Evolutionary conservation across 495 filamentous ascomycete genomes (phyloP).

Genomic region (Penicillium paxilli): DNA sequence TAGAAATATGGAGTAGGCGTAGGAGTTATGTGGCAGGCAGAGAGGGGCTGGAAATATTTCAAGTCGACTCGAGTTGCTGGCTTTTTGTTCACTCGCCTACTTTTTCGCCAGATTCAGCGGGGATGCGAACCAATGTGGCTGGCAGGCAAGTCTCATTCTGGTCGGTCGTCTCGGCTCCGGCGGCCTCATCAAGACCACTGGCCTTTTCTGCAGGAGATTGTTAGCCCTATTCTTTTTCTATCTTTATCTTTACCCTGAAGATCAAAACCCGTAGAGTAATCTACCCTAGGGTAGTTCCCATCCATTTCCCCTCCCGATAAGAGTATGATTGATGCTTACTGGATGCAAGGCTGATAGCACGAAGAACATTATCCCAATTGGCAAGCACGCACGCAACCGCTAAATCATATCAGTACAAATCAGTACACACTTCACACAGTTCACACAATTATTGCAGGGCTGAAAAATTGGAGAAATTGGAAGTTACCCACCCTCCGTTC

Average conservation of each 20-base stretch:
- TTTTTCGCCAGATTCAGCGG: constrained; percentile 26
- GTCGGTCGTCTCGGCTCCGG: constrained; percentile 12
- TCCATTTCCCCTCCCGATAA: constrained; percentile 5
- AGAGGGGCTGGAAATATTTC: not conserved
- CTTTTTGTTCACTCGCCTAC: constrained; percentile 20
- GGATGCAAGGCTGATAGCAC: constrained; percentile 93
- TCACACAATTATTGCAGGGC: not conserved
- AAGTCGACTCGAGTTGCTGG: not conserved
- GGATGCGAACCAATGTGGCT: constrained; percentile 44
- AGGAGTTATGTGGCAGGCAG: not conserved
- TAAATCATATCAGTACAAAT: constrained; percentile 33
- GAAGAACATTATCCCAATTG: constrained; percentile 95
- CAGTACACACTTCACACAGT: no score
- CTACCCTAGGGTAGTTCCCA: no score
- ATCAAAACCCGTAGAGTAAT: no score
- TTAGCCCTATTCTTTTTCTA: no score
- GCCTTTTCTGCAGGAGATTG: constrained; percentile 21
- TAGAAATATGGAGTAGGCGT: not conserved
- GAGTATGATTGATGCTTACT: constrained; percentile 56
- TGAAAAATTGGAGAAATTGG: not conserved
- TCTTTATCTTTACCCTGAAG: no score
- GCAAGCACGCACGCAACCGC: constrained; percentile 88
- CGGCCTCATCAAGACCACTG: constrained; percentile 18
- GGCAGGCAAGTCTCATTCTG: constrained; percentile 24
- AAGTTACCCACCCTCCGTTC: constrained; percentile 88